These are phyloP conservation scores for Puccinia triticina DNA, from an alignment of 1,284 basidiomycete species.

Conservation along the genomic window DNA sequence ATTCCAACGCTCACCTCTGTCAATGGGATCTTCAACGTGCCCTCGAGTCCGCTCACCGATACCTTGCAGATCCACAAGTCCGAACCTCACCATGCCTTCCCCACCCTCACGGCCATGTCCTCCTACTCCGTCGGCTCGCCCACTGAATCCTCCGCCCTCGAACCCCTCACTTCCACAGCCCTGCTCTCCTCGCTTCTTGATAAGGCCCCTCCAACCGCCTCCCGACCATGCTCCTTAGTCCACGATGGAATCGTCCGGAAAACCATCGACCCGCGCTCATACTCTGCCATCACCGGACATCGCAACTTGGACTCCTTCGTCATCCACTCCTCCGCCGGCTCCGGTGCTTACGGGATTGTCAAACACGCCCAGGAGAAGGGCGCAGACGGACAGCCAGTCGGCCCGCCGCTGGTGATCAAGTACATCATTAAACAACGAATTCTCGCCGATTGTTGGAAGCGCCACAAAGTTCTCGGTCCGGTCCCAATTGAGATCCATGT, in stretches of 20 bases:
- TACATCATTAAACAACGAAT: conserved; percentile 98
- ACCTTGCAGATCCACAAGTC: neutral
- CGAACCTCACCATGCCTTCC: neutral
- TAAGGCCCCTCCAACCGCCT: neutral
- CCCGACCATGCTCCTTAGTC: conserved; percentile 22
- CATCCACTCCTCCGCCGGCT: conserved; percentile 79
- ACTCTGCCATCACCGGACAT: conserved; percentile 61
- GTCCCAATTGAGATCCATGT: conserved; percentile 99
- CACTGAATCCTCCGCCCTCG: neutral
- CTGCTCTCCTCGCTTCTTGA: conserved; percentile 43
- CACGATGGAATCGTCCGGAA: conserved; percentile 47
- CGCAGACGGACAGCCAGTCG: no score
- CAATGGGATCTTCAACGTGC: conserved; percentile 39
- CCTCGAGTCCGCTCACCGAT: conserved; percentile 6
- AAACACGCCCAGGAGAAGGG: conserved; percentile 84
- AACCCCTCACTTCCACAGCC: conserved; percentile 32
- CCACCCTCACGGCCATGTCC: conserved; percentile 31
- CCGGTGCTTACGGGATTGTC: conserved; percentile 96
- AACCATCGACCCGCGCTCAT: conserved; percentile 48
- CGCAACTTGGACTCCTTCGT: conserved; percentile 76
- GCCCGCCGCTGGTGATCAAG: conserved; percentile 87
- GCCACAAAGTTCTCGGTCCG: conserved; percentile 88
- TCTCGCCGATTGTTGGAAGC: conserved; percentile 98
- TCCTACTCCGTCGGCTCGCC: conserved; percentile 26
- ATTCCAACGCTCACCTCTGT: conserved; percentile 40